Percentiles rank a stretch among this genome's conserved stretches.
These are phyloP conservation scores for Eutrema yunnanense DNA, from an alignment of 345 rosid genomes.

Conservation along the genomic window DNA sequence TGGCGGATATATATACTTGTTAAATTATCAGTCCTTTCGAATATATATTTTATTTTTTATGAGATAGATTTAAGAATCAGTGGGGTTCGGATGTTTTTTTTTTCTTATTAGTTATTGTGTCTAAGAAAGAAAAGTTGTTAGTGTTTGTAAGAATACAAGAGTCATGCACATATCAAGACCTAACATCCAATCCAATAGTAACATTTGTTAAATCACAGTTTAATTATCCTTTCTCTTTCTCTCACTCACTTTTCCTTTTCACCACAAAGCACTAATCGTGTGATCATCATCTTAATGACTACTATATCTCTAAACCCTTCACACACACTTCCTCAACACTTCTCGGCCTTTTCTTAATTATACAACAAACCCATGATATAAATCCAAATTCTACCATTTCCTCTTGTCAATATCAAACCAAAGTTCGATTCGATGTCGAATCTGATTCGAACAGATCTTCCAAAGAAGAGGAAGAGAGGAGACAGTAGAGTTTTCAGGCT, in stretches of 20 bases:
- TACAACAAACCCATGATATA: constrained; percentile 12
- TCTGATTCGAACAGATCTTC: constrained; percentile 13
- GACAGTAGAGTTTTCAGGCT: constrained; percentile 60
- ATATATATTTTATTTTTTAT: not conserved
- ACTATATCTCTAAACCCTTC: constrained; percentile 34
- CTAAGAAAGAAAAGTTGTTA: constrained; percentile 3
- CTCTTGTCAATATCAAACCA: constrained; percentile 12
- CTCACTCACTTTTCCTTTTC: constrained; percentile 30
- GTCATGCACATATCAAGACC: constrained; percentile 31
- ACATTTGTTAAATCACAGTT: constrained; percentile 25
- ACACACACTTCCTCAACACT: constrained; percentile 32
- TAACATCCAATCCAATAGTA: constrained; percentile 27
- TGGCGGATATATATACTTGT: not conserved
- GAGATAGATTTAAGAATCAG: not conserved
- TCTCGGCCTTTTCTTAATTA: constrained; percentile 16
- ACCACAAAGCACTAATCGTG: constrained; percentile 31
- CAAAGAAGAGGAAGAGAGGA: constrained; percentile 75
- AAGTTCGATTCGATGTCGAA: constrained; percentile 18
- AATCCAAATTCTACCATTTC: not conserved
- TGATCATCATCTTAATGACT: constrained; percentile 31
- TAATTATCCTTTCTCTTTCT: constrained; percentile 23
- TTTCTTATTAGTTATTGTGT: not conserved
- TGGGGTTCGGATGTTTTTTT: not conserved
- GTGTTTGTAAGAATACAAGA: constrained; percentile 1
- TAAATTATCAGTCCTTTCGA: not conserved